Evolutionary conservation across 345 rosid genomes (phyloP), one percentile per base, ranked within the genome.

Genomic region (Linum trigynum): DNA sequence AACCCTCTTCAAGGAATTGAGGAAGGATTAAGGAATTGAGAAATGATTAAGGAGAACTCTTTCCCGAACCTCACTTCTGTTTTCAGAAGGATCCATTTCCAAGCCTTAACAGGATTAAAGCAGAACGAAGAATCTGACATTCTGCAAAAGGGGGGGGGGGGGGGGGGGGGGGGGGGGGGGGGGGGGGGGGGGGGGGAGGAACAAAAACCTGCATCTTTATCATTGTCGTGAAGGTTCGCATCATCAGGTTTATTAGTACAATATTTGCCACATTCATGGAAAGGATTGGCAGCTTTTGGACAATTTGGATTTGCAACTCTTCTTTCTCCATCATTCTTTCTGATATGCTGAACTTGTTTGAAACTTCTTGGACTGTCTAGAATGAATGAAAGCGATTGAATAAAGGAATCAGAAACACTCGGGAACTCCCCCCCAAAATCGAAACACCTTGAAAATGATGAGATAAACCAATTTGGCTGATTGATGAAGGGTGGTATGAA

Each of bases 281-380:
- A 86, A 65, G 86, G 85, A 64, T 86, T 86, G 63, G 84, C 64
- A 50, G 86, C 81, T 67, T 76, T 82, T 51, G 83, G 69, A 17
- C 82, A 80, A 75, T 15, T 66, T 50, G 78, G 65, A 59, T 78
- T 43, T 35, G 77, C 12, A 48, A 3, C 69, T 74, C 65, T 80
- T 69, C 79, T 75, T 69, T 64, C 77, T 16, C 62, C 80, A 43
- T 71, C 80, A 79, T 66, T 75, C 75, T 74, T 75, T 77, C 71
- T 71, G 78, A 70, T 67, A 72, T 67, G 45, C 45, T 60, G 71
- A 59, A 32, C 70, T 65, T 51, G 73, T 65, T 72, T 75, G 69
- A 68, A 68, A 76, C 77, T 72, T 70, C 72, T 70, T 59, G 53
- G 60, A 72, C 71, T 65, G 69, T 78, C 84, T 78, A 77, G 57